phyloP scores from a whole-genome alignment of 306 rosid genomes.

The Begonia loranthoides region DNA sequence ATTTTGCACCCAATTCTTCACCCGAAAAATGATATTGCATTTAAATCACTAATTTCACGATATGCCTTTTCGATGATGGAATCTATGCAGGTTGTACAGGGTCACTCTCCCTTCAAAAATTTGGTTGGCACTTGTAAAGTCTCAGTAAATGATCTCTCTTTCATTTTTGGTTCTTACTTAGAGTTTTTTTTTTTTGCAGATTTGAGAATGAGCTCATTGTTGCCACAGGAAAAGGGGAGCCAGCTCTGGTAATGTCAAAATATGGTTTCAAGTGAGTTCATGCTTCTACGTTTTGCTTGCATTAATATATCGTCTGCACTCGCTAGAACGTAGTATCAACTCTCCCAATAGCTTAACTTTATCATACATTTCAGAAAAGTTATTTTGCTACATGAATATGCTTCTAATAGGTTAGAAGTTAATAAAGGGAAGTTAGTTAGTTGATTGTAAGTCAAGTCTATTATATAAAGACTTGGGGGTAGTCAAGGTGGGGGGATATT shows the following conservation, averaged over 20 bases:
- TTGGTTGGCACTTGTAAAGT: slow-evolving; percentile 20
- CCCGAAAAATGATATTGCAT: too few relatives aligned
- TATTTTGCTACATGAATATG: slow-evolving; percentile 68
- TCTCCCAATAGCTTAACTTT: neutral
- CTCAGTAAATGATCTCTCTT: slow-evolving; percentile 1
- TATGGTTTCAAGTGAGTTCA: slow-evolving; percentile 66
- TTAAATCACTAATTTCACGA: too few relatives aligned
- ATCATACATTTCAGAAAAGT: slow-evolving; percentile 43
- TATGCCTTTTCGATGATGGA: too few relatives aligned
- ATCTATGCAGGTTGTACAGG: slow-evolving; percentile 64
- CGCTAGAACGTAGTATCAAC: slow-evolving; percentile 1
- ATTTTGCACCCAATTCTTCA: too few relatives aligned
- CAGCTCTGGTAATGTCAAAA: slow-evolving; percentile 76
- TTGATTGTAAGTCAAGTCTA: too few relatives aligned
- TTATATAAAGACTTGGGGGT: too few relatives aligned
- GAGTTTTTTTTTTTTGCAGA: slow-evolving; percentile 27
- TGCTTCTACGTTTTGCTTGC: too few relatives aligned
- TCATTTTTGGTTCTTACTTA: neutral
- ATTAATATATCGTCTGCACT: neutral
- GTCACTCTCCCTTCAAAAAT: slow-evolving; percentile 79
- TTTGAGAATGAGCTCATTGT: slow-evolving; percentile 57
- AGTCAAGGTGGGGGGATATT: too few relatives aligned
- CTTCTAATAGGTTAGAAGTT: too few relatives aligned
- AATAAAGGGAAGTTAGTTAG: too few relatives aligned
- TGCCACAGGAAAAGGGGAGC: slow-evolving; percentile 93